Evolutionary conservation across 331 rosid genomes (phyloP).

Genomic region (Stylosanthes scabra): DNA sequence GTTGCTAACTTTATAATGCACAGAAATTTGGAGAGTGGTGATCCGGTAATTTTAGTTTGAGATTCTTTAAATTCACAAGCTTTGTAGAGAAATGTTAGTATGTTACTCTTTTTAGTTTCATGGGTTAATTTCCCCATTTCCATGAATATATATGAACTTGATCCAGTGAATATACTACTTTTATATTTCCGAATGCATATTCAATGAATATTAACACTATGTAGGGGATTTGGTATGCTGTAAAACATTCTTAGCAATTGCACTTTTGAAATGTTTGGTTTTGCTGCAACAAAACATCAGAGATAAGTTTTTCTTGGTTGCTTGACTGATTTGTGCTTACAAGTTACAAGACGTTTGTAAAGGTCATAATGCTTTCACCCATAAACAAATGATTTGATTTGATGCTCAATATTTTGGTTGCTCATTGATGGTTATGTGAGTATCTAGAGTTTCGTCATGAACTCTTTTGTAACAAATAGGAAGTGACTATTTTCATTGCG

Average conservation of each 20-base stretch:
- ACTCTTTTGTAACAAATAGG: slow-evolving; percentile 15
- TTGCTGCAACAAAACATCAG: not conserved
- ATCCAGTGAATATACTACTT: slow-evolving; percentile 7
- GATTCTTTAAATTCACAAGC: slow-evolving; percentile 18
- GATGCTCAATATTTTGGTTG: slow-evolving; percentile 23
- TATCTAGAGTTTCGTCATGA: slow-evolving; percentile 29
- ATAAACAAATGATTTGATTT: slow-evolving; percentile 11
- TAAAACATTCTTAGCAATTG: slow-evolving; percentile 13
- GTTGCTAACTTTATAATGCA: slow-evolving; percentile 85
- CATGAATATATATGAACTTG: slow-evolving; percentile 14
- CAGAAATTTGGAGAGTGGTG: slow-evolving; percentile 79
- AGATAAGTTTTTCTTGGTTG: not conserved
- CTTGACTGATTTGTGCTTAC: not conserved
- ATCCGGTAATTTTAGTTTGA: slow-evolving; percentile 75
- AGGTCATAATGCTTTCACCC: not conserved
- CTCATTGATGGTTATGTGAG: slow-evolving; percentile 20
- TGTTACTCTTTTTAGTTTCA: slow-evolving; percentile 8
- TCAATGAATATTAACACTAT: not conserved
- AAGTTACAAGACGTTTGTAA: not conserved
- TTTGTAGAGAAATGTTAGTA: slow-evolving; percentile 16
- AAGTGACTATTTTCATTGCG: not conserved
- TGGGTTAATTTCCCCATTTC: slow-evolving; percentile 19
- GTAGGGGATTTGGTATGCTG: not conserved
- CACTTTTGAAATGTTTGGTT: not conserved
- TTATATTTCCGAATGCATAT: slow-evolving; percentile 3